Evolutionary conservation across 805 yeast genomes (phyloP).

Genomic region (Yarrowia hollandica): DNA sequence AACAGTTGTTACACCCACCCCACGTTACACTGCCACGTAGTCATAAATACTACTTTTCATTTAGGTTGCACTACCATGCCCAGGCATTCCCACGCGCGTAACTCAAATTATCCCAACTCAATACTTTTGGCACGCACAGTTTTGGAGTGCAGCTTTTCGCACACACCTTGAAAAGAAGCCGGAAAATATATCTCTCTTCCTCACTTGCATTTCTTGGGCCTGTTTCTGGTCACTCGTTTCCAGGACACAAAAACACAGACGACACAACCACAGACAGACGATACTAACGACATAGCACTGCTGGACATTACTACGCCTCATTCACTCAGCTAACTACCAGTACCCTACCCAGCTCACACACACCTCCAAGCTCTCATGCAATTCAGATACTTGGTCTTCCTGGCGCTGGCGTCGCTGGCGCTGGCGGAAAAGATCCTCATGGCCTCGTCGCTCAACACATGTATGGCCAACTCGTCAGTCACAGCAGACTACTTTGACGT

Average conservation of each 20-base stretch:
- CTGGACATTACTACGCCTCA: not conserved
- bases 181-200: slow-evolving; percentile 5
- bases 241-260: too few species aligned
- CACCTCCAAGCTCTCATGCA: not conserved
- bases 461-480: slow-evolving; percentile 74
- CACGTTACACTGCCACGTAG: too few species aligned
- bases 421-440: slow-evolving; percentile 38
- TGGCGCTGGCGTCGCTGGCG: slow-evolving; percentile 16
- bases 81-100: slow-evolving; percentile 27
- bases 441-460: slow-evolving; percentile 81
- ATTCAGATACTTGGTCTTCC: slow-evolving; percentile 18
- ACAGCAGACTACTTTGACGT: slow-evolving; percentile 76
- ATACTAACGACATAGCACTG: slow-evolving; percentile 12
- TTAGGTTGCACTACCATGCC: slow-evolving; percentile 8
- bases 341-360: not conserved
- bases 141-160: slow-evolving; percentile 7
- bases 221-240: slow-evolving; percentile 21
- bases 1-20: too few species aligned
- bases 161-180: not conserved
- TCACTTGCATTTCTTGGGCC: slow-evolving; percentile 21
- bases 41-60: not conserved
- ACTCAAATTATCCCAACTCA: slow-evolving; percentile 17
- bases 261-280: too few species aligned
- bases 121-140: too few species aligned
- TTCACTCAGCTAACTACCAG: not conserved